phyloP scores from a whole-genome alignment of 192 early-diverging fungal species.

The Diversispora epigaea region DNA sequence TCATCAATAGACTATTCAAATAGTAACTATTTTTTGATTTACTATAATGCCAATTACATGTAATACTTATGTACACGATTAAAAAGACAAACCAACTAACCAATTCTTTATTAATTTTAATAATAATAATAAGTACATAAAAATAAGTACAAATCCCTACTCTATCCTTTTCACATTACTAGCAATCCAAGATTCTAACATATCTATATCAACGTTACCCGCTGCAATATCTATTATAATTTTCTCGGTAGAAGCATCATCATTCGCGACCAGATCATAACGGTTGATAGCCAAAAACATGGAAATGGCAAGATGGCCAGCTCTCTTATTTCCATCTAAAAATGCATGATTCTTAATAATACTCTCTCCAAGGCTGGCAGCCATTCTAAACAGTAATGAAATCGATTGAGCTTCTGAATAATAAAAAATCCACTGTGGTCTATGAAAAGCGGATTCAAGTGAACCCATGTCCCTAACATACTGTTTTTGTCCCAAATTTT shows the following conservation, averaged over 20 bases:
- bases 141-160: constrained; percentile 1
- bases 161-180: not conserved
- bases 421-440: constrained; percentile 16
- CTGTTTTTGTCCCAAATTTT: constrained; percentile 2
- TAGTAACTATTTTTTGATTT: no score
- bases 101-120: no score
- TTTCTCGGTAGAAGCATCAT: no score
- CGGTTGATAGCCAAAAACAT: not conserved
- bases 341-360: constrained; percentile 12
- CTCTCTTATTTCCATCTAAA: constrained; percentile 5
- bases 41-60: no score
- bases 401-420: constrained; percentile 19
- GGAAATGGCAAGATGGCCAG: constrained; percentile 10
- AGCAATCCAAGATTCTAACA: not conserved
- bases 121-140: not conserved
- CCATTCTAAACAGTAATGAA: constrained; percentile 12
- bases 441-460: constrained; percentile 6
- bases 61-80: not conserved
- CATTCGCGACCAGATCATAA: no score
- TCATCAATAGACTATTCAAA: no score
- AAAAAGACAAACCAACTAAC: no score
- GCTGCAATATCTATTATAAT: not conserved
- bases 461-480: not conserved
- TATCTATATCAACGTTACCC: not conserved
- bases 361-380: constrained; percentile 14